A percentile compares a stretch with the other conserved stretches of the same genome.
phyloP scores from a whole-genome alignment of 106 monocot species.

The Dactylorhiza incarnata region DNA sequence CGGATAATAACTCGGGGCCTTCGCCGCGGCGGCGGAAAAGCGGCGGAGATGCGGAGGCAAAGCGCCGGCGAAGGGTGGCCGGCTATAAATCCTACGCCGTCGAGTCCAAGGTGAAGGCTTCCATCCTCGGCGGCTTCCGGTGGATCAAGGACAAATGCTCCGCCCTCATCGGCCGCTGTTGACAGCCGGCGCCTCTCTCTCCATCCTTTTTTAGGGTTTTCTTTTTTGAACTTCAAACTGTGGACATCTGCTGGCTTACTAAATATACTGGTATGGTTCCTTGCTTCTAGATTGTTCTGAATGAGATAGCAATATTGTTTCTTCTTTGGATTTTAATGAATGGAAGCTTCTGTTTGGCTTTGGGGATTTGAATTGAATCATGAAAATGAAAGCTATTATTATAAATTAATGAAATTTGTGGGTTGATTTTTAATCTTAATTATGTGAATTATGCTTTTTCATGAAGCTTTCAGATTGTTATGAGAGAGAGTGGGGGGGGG shows the following conservation, averaged over 20 bases:
- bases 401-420: too few species aligned
- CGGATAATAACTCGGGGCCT: not conserved
- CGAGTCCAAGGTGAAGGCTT: slow-evolving; percentile 15
- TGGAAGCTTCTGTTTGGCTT: not conserved
- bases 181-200: not conserved
- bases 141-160: slow-evolving; percentile 21
- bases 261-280: not conserved
- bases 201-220: too few species aligned
- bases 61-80: slow-evolving; percentile 13
- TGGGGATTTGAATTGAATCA: not conserved
- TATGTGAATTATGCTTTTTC: too few species aligned
- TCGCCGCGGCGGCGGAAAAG: not conserved
- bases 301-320: slow-evolving; percentile 1
- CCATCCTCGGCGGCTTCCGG: not conserved
- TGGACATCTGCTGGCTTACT: not conserved
- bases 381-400: not conserved
- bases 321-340: not conserved
- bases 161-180: slow-evolving; percentile 6
- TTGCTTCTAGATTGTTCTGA: not conserved
- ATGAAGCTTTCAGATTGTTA: too few species aligned
- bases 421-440: too few species aligned
- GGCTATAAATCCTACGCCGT: slow-evolving; percentile 17
- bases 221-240: not conserved
- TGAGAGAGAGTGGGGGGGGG: too few species aligned
- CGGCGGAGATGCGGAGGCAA: slow-evolving; percentile 15